phyloP scores from a whole-genome alignment of 768 basidiomycete species.

The Suillus spraguei region DNA sequence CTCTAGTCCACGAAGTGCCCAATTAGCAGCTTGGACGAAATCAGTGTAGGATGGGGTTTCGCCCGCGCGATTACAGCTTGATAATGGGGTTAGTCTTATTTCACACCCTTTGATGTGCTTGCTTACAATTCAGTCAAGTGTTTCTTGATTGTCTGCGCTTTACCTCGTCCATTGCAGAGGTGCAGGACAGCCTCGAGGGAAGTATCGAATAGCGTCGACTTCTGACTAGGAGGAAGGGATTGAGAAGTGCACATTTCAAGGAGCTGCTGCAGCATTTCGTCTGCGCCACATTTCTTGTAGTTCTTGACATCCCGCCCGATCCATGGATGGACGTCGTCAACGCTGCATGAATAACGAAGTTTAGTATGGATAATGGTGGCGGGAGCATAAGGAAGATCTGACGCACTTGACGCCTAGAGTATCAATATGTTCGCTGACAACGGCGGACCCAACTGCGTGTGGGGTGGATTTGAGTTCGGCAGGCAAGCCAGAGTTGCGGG shows the following conservation, averaged over 20 bases:
- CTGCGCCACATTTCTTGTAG: background rate
- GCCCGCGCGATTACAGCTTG: background rate
- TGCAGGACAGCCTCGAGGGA: background rate
- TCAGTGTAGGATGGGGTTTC: background rate
- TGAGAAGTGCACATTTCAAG: conserved; percentile 5
- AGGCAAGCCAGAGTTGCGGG: background rate
- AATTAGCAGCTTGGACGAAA: conserved; percentile 4
- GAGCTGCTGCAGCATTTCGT: conserved; percentile 4
- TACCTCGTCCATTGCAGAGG: background rate
- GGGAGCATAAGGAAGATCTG: background rate
- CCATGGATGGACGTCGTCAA: background rate
- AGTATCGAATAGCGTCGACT: background rate
- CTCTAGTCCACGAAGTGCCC: background rate
- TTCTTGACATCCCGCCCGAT: conserved; percentile 4
- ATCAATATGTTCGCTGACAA: background rate
- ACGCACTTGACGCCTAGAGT: background rate
- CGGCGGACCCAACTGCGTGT: background rate
- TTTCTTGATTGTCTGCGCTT: background rate
- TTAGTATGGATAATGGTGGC: background rate
- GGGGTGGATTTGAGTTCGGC: conserved; percentile 4
- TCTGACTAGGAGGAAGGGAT: background rate
- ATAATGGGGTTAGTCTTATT: background rate
- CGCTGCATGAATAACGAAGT: background rate
- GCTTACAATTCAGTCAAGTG: background rate
- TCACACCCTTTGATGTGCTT: background rate